Base-by-base conservation (phyloP, 192 early-diverging fungal species). In the Neocallimastix lanati region DNA sequence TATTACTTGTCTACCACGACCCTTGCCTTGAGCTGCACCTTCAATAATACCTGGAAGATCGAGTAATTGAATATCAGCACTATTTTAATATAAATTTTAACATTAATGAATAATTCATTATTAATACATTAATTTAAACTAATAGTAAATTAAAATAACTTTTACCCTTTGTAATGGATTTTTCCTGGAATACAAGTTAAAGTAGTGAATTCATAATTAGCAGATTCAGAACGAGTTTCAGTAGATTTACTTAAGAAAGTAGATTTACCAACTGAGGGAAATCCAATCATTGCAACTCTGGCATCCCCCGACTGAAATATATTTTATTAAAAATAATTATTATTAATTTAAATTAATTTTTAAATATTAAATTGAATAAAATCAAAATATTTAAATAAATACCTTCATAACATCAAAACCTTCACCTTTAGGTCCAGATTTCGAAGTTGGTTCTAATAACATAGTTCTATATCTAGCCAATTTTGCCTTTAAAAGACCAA, bases 41-140 rank as follows among this genome's bases (percentile, higher is more conserved):
- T 98, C 95, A 81, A 99, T 97, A 84, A 99, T 99, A 79, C 98
- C 96, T 12, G 98, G 98, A 78, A 99, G 88, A 93, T 99, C 98
- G 15, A 99, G 87, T 76, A 99, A 84, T 86, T 99, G 98, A 81
- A 99, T 99, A 76, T 92, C 90, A 12, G 98, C 96, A 38, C 96
- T 96, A n/a, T n/a, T n/a, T n/a, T n/a, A n/a, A n/a, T n/a, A n/a
- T n/a, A n/a, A n/a, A n/a, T n/a, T n/a, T n/a, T n/a, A n/a, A n/a
- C n/a, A n/a, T n/a, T n/a, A n/a, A n/a, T n/a, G n/a, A n/a, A n/a
- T n/a, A n/a, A n/a, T n/a, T n/a, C n/a, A n/a, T n/a, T n/a, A n/a
- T n/a, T n/a, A n/a, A n/a, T n/a, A n/a, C n/a, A n/a, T n/a, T n/a
- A n/a, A n/a, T n/a, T n/a, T n/a, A n/a, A n/a, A n/a, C n/a, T n/a